Conservation (phyloP, 2,329 filamentous ascomycete genomes). For the Ambrosiella beaveri region DNA sequence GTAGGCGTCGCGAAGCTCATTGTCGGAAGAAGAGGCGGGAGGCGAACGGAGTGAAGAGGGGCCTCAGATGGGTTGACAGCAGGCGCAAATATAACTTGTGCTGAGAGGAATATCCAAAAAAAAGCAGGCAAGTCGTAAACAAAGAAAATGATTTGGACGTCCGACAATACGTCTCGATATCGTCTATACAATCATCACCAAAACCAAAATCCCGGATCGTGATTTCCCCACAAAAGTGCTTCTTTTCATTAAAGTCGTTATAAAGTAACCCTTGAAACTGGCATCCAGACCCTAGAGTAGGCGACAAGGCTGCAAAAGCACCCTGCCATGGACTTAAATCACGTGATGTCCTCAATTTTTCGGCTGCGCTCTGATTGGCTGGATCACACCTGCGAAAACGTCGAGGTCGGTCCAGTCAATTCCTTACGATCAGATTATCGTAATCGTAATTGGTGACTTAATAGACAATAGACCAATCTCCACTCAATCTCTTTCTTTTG, state of each 20-base stretch:
- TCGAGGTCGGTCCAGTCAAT: background rate
- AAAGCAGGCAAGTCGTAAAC: no score
- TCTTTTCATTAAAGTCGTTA: background rate
- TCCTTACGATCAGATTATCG: conserved; percentile 9
- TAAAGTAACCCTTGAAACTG: background rate
- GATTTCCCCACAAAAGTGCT: conserved; percentile 1
- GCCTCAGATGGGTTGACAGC: no score
- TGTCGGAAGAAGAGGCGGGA: background rate
- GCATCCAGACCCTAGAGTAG: background rate
- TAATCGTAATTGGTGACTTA: background rate
- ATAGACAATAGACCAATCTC: background rate
- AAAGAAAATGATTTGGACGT: no score
- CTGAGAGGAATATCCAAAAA: no score
- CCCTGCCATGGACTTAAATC: conserved; percentile 1
- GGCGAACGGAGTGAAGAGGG: background rate
- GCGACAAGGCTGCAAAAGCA: background rate
- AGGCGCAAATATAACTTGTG: no score
- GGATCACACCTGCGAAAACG: background rate
- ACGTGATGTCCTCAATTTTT: conserved; percentile 6
- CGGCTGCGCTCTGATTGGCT: conserved; percentile 8
- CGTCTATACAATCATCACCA: background rate
- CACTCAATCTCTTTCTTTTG: conserved; percentile 1
- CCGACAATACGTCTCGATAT: no score
- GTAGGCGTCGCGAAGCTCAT: conserved; percentile 16
- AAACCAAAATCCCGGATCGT: background rate